Percentiles rank a stretch among this genome's conserved stretches.
phyloP scores from a whole-genome alignment of 768 basidiomycete species.

The Neoboletus brunneissimus region DNA sequence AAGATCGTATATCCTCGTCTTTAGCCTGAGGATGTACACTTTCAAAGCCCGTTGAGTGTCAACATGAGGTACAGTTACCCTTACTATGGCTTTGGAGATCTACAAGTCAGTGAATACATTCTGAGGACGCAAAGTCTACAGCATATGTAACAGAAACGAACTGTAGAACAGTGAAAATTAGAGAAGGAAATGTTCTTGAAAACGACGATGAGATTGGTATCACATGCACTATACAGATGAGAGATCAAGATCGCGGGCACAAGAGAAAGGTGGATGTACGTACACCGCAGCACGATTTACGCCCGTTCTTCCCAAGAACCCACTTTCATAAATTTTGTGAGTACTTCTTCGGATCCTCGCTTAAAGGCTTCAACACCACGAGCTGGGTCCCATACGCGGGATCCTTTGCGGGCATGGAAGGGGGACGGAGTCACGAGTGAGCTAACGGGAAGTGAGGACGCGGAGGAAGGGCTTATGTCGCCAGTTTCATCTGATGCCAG shows the following conservation, averaged over 20 bases:
- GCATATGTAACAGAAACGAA: neutral
- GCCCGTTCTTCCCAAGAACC: conserved; percentile 61
- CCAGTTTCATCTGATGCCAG: conserved; percentile 7
- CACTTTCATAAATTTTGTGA: conserved; percentile 79
- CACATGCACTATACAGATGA: neutral
- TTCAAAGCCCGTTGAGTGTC: neutral
- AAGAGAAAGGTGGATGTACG: neutral
- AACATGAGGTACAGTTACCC: neutral
- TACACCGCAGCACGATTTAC: conserved; percentile 4
- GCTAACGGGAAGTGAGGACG: conserved; percentile 39
- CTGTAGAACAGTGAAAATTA: neutral
- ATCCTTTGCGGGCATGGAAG: conserved; percentile 41
- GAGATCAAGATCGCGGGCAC: neutral
- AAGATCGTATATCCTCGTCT: neutral
- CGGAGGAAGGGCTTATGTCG: conserved; percentile 2
- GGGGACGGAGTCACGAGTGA: conserved; percentile 50
- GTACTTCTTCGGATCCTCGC: conserved; percentile 81
- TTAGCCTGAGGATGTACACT: neutral
- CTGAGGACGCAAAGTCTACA: neutral
- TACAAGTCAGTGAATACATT: neutral
- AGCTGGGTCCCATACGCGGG: conserved; percentile 82
- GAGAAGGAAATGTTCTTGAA: neutral
- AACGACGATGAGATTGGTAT: conserved; percentile 1
- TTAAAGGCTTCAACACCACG: conserved; percentile 86
- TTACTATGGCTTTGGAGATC: neutral